Percentiles rank a stretch among this genome's conserved stretches.
phyloP scores from a whole-genome alignment of 192 early-diverging fungal species.

The Linnemannia exigua region DNA sequence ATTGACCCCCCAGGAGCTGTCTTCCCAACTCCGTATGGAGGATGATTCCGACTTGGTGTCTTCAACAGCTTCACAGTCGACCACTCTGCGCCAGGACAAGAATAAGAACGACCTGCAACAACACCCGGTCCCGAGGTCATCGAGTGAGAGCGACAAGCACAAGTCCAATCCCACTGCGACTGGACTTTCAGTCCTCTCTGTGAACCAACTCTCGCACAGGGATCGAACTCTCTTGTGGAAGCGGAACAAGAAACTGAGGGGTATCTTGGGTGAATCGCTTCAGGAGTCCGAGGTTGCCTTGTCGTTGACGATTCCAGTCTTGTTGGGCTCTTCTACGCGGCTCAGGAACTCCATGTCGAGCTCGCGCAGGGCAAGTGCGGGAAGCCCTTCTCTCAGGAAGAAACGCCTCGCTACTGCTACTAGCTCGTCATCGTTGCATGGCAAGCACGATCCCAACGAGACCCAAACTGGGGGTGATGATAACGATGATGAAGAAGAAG shows the following conservation, averaged over 20 bases:
- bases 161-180: background rate
- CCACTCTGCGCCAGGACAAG: background rate
- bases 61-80: background rate
- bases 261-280: slow-evolving; percentile 50
- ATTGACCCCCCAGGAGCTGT: slow-evolving; percentile 30
- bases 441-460: background rate
- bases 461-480: background rate
- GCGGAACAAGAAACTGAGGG: slow-evolving; percentile 55
- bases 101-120: background rate
- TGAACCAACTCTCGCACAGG: slow-evolving; percentile 50
- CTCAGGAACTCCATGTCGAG: background rate
- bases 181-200: slow-evolving; percentile 14
- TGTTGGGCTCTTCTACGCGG: slow-evolving; percentile 14
- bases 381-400: background rate
- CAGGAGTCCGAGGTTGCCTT: slow-evolving; percentile 46
- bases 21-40: slow-evolving; percentile 41
- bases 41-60: background rate
- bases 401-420: too few species aligned
- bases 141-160: slow-evolving; percentile 15
- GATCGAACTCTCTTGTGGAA: slow-evolving; percentile 55
- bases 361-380: background rate
- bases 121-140: background rate
- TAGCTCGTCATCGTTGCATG: background rate
- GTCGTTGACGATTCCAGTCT: slow-evolving; percentile 44
- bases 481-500: slow-evolving; percentile 2